Evolutionary conservation across 805 yeast species (phyloP), one percentile per base, ranked within the genome.

Genomic region (Jamesozyma spencerorum): DNA sequence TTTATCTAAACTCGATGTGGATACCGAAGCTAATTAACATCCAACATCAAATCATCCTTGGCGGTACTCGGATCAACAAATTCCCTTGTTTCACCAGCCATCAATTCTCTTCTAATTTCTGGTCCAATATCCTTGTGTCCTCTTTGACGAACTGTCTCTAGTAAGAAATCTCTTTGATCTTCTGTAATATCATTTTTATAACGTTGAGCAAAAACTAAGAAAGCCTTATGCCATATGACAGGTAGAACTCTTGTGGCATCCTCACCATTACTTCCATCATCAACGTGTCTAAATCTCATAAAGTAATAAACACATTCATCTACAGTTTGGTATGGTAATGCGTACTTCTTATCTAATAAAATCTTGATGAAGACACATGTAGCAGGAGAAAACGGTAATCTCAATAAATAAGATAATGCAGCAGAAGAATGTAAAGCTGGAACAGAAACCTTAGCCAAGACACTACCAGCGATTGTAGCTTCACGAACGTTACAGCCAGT

Each of bases 161-260:
- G 66, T 45, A 92, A 68, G 63, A 90, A 86, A 54, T 92, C 98
- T 60, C 96, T 75, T 70, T 92, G 99, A 60, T 92, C 99, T 53
- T 86, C 95, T n/a, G 98, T 92, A 44, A 92, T 85, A 69, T 92
- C 98, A 58, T 92, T 90, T 63, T 90, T 92, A 61, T 92, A 92
- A 48, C 96, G 74, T 66, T 88, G 97, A 28, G 97, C 95, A 68
- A 92, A 92, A 2, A 92, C 81, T 42, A 92, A 70, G 57, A 92
- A 83, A 2, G 97, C 90, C 62, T 90, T 94, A 62, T 94, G 97
- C 97, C 98, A 92, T 29, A 90, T 90, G 14, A 92, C 84, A 6
- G 98, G 97, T 57, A 92, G 71, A 37, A 74, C 57, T 37, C 69
- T 62, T 15, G 64, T 64, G 41, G 71, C 62, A 36, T 64, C 64